Base-by-base conservation (phyloP, 768 basidiomycete genomes). In the Pleurotus tuoliensis region DNA sequence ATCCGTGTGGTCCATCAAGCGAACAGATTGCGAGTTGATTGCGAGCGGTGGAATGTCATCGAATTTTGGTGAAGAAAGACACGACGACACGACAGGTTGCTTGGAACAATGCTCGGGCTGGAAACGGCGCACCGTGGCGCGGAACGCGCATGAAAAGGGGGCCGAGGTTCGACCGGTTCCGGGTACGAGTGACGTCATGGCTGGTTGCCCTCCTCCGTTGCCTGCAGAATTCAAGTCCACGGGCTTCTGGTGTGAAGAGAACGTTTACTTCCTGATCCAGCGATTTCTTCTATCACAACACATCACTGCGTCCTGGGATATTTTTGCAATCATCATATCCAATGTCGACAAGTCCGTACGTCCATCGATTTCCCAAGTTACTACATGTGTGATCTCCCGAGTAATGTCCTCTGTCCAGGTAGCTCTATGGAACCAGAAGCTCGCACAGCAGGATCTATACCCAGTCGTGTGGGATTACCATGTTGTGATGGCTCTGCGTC, bases 381-480 rank as follows among this genome's bases (percentile, higher is more conserved):
- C 5, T 12, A 11, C 5, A 18, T 46, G 24, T 45, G 13, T 43
- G 37, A 18, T 34, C 22, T 47, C 24, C 40, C 40, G n/a, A 39
- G 40, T 22, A 50, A 34, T 56, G 49, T 34, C 30, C 30, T 34
- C 30, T 34, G 30, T 55, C 27, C 60, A 88, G 87, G 82, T 87
- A 37, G 84, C 83, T 24, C 65, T 90, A 45, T 87, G 83, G 82
- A 74, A 73, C 56, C 88, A 88, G 67, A 80, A 77, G 60, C 70
- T 69, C 24, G 74, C 76, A 11, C 58, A 58, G 13, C 63, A 68
- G 13, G 64, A 61, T 25, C 69, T 69, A 37, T 61, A 54, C 3
- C 68, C 78, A 41, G 78, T 88, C 16, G 68, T 89, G 41, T 90
- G 87, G 87, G 88, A 90, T 65, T 90, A 90, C 68, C 88, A 90